Conservation (phyloP, 208 protist genomes). For the Vickermania ingenoplastis region DNA sequence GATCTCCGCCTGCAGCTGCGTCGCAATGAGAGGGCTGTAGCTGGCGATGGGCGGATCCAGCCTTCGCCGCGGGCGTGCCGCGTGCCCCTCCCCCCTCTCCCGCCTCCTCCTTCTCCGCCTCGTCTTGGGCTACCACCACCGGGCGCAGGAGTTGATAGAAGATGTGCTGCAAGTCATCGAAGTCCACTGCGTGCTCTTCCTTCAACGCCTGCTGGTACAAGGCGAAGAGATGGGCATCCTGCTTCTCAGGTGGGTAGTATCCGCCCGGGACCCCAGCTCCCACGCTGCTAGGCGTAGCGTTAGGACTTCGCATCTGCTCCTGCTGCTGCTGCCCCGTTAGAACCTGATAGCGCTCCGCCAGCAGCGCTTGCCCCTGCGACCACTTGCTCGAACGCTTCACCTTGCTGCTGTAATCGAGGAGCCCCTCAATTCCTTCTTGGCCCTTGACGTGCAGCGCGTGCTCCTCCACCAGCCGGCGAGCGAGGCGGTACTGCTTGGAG, state of each 20-base stretch:
- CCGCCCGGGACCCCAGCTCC: neutral
- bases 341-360: conserved; percentile 36
- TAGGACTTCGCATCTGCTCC: neutral
- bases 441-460: conserved; percentile 40
- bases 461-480: conserved; percentile 35
- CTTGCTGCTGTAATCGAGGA: conserved; percentile 60
- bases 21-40: conserved; percentile 22
- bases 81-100: neutral
- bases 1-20: conserved; percentile 29
- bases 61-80: neutral
- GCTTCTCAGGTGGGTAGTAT: conserved; percentile 16
- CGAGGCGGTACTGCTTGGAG: conserved; percentile 37
- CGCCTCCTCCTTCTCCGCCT: conserved; percentile 2
- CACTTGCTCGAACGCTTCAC: conserved; percentile 20
- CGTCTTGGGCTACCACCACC: neutral
- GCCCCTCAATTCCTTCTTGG: conserved; percentile 34
- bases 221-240: conserved; percentile 57
- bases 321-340: conserved; percentile 4
- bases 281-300: neutral
- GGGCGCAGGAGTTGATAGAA: conserved; percentile 54
- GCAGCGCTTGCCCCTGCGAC: neutral
- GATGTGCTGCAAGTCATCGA: conserved; percentile 75
- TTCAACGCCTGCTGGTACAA: conserved; percentile 65
- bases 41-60: neutral
- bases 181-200: conserved; percentile 70